phyloP scores from a whole-genome alignment of 139 green algal species.

The Cymbomonas tetramitiformis region DNA sequence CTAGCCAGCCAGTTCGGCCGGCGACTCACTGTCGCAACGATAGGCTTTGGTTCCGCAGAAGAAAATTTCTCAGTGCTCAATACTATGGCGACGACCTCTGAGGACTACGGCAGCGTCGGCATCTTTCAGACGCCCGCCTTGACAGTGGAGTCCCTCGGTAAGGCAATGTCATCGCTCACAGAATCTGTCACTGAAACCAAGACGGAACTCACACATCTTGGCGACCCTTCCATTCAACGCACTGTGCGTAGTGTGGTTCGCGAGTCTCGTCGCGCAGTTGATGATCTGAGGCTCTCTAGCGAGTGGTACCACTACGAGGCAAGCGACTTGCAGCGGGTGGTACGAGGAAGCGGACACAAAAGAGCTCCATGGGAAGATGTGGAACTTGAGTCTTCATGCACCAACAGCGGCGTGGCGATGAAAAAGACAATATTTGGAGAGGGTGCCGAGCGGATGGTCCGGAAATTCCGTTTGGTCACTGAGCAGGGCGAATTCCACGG shows the following conservation, averaged over 20 bases:
- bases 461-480: neutral
- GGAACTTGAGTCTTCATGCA: neutral
- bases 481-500: conserved; percentile 1
- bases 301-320: neutral
- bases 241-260: conserved; percentile 1
- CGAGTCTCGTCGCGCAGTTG: neutral
- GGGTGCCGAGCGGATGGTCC: neutral
- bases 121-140: neutral
- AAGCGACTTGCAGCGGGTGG: no score
- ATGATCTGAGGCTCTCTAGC: neutral
- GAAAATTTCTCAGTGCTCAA: conserved; percentile 26
- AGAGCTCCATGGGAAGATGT: no score
- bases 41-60: conserved; percentile 21
- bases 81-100: conserved; percentile 14
- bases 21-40: neutral
- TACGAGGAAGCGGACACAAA: no score
- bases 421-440: neutral
- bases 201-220: conserved; percentile 1
- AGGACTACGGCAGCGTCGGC: neutral
- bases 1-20: neutral
- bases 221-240: neutral
- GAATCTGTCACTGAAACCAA: neutral
- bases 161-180: neutral
- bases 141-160: neutral
- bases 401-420: neutral